Evolutionary conservation across 768 basidiomycete species (phyloP).

Genomic region (Daedalea quercina): DNA sequence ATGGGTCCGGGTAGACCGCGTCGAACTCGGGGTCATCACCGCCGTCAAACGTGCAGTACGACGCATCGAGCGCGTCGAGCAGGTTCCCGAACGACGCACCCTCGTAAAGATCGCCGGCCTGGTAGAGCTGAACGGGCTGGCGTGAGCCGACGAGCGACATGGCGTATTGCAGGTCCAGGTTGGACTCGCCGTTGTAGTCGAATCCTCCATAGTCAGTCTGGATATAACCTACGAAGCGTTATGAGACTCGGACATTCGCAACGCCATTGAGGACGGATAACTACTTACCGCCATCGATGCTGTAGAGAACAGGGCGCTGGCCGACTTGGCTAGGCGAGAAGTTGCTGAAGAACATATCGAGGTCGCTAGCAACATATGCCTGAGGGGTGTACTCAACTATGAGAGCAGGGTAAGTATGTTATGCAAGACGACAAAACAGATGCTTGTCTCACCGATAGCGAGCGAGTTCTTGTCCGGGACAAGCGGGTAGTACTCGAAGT

Average conservation of each 20-base stretch:
- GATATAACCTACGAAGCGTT: conserved; percentile 25
- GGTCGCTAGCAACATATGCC: conserved; percentile 34
- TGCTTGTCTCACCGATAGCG: conserved; percentile 21
- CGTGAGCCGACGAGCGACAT: conserved; percentile 36
- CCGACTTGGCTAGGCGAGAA: conserved; percentile 36
- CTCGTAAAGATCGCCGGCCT: conserved; percentile 17
- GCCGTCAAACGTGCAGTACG: conserved; percentile 39
- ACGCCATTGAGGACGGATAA: neutral
- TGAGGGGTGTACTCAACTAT: conserved; percentile 39
- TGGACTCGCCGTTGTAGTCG: conserved; percentile 54
- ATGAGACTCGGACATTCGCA: neutral
- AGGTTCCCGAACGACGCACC: conserved; percentile 31
- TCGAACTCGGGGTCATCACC: conserved; percentile 37
- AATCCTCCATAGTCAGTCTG: conserved; percentile 40
- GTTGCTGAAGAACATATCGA: conserved; percentile 37
- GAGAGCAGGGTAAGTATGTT: neutral
- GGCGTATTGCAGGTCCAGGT: conserved; percentile 68
- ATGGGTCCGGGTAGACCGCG: conserved; percentile 35
- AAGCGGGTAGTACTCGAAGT: conserved; percentile 19
- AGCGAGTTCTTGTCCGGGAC: conserved; percentile 24
- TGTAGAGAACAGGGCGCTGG: conserved; percentile 28
- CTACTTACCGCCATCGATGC: conserved; percentile 29
- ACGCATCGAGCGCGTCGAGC: conserved; percentile 37
- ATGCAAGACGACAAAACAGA: neutral
- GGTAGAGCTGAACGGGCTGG: conserved; percentile 18